phyloP scores from a whole-genome alignment of 2,329 filamentous ascomycete genomes.

The Neonectria ditissima region DNA sequence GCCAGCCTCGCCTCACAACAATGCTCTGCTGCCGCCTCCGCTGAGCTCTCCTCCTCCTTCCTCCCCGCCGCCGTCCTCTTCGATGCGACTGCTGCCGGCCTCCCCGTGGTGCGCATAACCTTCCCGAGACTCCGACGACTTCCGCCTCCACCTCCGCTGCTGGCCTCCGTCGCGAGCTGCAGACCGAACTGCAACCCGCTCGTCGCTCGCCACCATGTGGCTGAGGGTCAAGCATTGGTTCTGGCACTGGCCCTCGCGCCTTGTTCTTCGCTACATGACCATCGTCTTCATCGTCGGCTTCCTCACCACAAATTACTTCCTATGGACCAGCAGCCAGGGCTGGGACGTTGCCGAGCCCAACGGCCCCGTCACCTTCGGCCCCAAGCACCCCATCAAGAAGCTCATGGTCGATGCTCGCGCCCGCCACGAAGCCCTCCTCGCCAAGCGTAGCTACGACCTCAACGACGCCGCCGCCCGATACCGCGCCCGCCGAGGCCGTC shows the following conservation, averaged over 20 bases:
- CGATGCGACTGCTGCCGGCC: constrained; percentile 41
- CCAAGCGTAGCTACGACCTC: constrained; percentile 61
- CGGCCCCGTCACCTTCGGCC: constrained; percentile 38
- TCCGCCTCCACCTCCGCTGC: constrained; percentile 26
- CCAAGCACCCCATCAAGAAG: constrained; percentile 62
- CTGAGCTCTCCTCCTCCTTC: constrained; percentile 31
- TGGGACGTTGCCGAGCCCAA: constrained; percentile 44
- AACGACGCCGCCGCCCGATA: constrained; percentile 66
- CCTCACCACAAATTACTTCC: constrained; percentile 46
- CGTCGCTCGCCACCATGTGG: constrained; percentile 37
- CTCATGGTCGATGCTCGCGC: constrained; percentile 61
- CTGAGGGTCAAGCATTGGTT: constrained; percentile 44
- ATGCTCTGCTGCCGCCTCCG: constrained; percentile 35
- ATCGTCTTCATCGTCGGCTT: constrained; percentile 41
- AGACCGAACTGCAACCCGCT: constrained; percentile 2
- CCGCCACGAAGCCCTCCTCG: constrained; percentile 56
- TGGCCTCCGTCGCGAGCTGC: constrained; percentile 23
- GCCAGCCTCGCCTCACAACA: constrained; percentile 26
- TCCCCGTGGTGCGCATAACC: constrained; percentile 41
- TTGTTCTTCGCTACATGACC: constrained; percentile 46
- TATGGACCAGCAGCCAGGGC: constrained; percentile 46
- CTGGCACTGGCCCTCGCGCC: constrained; percentile 45
- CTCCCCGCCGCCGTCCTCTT: constrained; percentile 20
- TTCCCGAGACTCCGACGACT: constrained; percentile 18
- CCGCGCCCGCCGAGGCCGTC: constrained; percentile 65